Conservation (phyloP, 345 rosid genomes). For the Carallia brachiata region DNA sequence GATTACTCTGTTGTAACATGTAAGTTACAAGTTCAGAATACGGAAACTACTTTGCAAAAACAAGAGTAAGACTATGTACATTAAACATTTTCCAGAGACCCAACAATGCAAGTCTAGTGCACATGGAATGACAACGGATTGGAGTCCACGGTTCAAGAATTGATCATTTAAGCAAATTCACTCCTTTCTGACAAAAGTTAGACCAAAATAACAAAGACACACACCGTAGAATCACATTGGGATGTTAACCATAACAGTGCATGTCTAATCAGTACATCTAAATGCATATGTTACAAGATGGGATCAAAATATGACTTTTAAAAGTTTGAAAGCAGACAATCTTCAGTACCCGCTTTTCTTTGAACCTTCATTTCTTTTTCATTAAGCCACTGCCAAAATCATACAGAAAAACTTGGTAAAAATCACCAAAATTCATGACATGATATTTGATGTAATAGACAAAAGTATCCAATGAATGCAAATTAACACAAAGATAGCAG, state of each 20-base stretch:
- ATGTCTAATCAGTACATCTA: constrained; percentile 22
- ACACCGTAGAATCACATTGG: constrained; percentile 7
- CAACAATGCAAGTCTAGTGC: too few relatives aligned
- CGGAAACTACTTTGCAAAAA: too few relatives aligned
- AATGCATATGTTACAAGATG: constrained; percentile 23
- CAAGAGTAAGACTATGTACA: too few relatives aligned
- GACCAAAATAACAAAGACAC: constrained; percentile 9
- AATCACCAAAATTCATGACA: background rate
- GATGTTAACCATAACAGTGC: constrained; percentile 11
- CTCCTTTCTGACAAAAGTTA: background rate
- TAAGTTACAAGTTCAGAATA: too few relatives aligned
- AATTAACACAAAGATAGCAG: background rate
- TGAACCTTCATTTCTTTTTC: constrained; percentile 10
- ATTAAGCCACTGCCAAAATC: constrained; percentile 15
- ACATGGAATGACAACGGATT: background rate
- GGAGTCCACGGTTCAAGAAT: background rate
- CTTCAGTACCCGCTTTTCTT: constrained; percentile 10
- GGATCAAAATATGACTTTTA: constrained; percentile 17
- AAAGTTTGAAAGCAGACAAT: constrained; percentile 18
- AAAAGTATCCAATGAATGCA: background rate
- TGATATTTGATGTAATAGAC: background rate
- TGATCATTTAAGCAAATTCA: background rate
- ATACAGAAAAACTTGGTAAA: background rate
- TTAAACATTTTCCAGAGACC: too few relatives aligned
- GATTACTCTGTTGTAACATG: too few relatives aligned